Evolutionary conservation across 768 basidiomycete genomes (phyloP).

Genomic region (Boletales sp.): DNA sequence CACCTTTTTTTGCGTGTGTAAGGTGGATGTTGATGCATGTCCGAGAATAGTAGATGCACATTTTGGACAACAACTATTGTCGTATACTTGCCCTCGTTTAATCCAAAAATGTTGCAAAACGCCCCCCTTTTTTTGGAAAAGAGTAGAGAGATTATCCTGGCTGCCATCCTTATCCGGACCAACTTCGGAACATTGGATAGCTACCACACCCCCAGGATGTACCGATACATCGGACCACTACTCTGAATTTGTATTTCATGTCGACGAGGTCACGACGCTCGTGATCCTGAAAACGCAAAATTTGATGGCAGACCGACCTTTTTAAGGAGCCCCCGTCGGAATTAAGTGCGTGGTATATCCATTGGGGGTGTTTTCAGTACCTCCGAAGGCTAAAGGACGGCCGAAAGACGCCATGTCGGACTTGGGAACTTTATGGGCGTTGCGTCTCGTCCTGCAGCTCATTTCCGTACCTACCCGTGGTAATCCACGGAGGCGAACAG

Average conservation of each 20-base stretch:
- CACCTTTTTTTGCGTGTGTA: background rate
- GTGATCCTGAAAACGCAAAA: background rate
- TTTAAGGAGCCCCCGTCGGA: background rate
- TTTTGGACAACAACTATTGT: constrained; percentile 14
- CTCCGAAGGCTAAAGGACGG: background rate
- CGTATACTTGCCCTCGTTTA: constrained; percentile 15
- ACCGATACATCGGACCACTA: background rate
- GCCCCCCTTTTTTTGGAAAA: background rate
- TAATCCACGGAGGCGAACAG: background rate
- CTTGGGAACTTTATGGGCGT: background rate
- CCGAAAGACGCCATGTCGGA: no score
- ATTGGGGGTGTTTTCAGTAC: background rate
- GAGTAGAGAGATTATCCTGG: background rate
- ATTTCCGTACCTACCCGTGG: background rate
- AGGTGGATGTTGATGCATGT: constrained; percentile 1
- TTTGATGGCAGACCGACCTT: background rate
- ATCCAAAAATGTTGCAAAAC: constrained; percentile 14
- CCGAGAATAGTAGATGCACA: constrained; percentile 24
- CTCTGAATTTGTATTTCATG: background rate
- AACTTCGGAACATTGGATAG: background rate
- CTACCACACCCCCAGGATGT: background rate
- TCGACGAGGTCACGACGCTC: background rate
- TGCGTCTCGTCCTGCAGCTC: background rate
- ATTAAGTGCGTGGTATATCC: background rate
- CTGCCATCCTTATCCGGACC: background rate